Percentiles rank a stretch among this genome's conserved stretches.
These are phyloP conservation scores for Zymoseptoria brevis DNA, from an alignment of 2,329 filamentous ascomycete species.

Conservation along the genomic window DNA sequence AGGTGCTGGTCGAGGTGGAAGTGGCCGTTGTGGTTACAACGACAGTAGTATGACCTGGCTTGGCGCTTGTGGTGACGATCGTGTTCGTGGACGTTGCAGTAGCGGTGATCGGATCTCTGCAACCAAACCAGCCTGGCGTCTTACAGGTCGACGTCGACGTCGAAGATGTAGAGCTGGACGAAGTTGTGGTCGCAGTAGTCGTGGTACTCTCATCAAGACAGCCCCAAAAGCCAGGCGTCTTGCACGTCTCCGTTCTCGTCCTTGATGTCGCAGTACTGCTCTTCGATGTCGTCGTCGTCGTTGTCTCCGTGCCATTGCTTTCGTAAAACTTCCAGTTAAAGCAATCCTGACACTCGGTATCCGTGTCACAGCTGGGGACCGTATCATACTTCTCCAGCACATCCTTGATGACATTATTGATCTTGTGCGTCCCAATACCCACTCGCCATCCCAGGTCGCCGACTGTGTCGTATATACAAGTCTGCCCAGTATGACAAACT, in stretches of 20 bases:
- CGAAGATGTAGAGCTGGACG: conserved; percentile 26
- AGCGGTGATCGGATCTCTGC: conserved; percentile 47
- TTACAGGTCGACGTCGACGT: conserved; percentile 48
- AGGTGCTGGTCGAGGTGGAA: conserved; percentile 72
- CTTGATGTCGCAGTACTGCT: conserved; percentile 47
- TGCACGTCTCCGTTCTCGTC: conserved; percentile 74
- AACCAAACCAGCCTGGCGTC: conserved; percentile 60
- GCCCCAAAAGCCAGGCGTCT: conserved; percentile 93
- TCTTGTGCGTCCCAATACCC: conserved; percentile 84
- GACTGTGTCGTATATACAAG: conserved; percentile 90
- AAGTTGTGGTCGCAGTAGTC: conserved; percentile 36
- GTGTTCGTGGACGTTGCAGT: conserved; percentile 24
- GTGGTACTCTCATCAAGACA: conserved; percentile 52
- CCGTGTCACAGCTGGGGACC: conserved; percentile 67
- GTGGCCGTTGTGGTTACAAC: conserved; percentile 34
- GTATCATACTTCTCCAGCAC: conserved; percentile 76
- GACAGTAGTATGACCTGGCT: conserved; percentile 13
- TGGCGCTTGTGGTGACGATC: conserved; percentile 19
- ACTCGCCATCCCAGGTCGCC: conserved; percentile 87
- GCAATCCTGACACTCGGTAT: conserved; percentile 77
- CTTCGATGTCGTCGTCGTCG: conserved; percentile 47
- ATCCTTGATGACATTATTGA: conserved; percentile 77
- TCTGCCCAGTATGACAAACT: conserved; percentile 78
- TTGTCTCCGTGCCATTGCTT: conserved; percentile 79
- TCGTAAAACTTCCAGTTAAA: conserved; percentile 91